Base-by-base conservation (phyloP, 805 yeast genomes). In the Nakazawaea sp. region DNA sequence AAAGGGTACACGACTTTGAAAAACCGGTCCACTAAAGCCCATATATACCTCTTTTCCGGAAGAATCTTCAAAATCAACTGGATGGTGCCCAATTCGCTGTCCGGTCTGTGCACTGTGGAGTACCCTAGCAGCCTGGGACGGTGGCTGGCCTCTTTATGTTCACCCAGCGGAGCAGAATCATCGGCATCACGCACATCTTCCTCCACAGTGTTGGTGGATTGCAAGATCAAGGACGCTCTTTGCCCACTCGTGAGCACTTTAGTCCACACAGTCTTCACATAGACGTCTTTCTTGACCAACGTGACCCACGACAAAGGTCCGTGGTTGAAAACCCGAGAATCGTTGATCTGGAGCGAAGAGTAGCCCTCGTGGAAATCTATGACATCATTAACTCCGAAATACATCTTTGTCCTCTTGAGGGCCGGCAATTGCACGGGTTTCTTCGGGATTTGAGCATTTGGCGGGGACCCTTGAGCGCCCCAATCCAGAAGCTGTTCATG, bases 231-330 rank as follows among this genome's bases (percentile, higher is more conserved):
- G 6, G 38, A 31, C 9, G 35, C 26, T 5, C 30, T 21, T 17
- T 29, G 19, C 2, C 24, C 30, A 12, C 26, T 18, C 26, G 20
- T 25, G 34, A 39, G 36, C 19, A 30, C 42, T 15, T 34, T 34
- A 3, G 29, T 33, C 78, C 58, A 62, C 13, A 64, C 43, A 3
- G 60, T 53, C 13, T 50, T 45, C 39, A 64, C 32, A 47, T 56
- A 56, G 32, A 56, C 58, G 52, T 77, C 83, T 44, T 63, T 72
- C 40, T 64, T 62, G 35, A 76, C 54, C 18, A 70, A 39, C 0
- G 79, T 56, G 4, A 68, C 45, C 68, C 77, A 68, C 0, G 78
- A 54, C 27, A 73, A 60, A 0, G 81, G 75, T 1, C 81, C 82
- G 50, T 64, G 68, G 45, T 66, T 66, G 42, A 62, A 61, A 23